Evolutionary conservation across 176 grass and related monocot species (phyloP).

Genomic region (Urochloa ruziziensis): DNA sequence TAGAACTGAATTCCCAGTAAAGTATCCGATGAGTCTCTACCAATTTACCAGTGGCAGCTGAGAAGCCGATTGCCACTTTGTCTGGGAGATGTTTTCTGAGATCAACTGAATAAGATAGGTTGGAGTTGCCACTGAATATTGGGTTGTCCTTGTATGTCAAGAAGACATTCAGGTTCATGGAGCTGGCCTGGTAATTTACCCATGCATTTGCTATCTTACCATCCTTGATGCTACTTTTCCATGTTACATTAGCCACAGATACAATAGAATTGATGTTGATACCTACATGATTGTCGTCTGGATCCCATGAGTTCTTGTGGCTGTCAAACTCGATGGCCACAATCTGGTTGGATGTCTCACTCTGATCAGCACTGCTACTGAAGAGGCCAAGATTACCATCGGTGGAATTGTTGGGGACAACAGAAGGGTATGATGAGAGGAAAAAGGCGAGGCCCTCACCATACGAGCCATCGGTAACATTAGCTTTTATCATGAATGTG

Average conservation of each 20-base stretch:
- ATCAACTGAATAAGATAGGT: constrained; percentile 41
- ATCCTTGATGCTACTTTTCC: constrained; percentile 48
- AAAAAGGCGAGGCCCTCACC: constrained; percentile 69
- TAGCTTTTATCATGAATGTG: constrained; percentile 48
- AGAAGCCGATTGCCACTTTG: constrained; percentile 54
- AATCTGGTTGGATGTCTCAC: neutral
- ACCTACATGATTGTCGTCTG: constrained; percentile 51
- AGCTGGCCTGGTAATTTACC: constrained; percentile 58
- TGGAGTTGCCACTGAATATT: constrained; percentile 29
- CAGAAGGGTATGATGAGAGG: constrained; percentile 53
- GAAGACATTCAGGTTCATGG: constrained; percentile 56
- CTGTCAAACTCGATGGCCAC: constrained; percentile 70
- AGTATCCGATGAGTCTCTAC: constrained; percentile 57
- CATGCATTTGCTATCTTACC: constrained; percentile 47
- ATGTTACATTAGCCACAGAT: constrained; percentile 26
- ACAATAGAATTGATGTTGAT: constrained; percentile 50
- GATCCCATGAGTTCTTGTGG: constrained; percentile 42
- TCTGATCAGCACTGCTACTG: neutral
- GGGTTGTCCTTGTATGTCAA: constrained; percentile 48
- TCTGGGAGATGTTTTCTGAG: constrained; percentile 40
- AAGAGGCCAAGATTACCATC: constrained; percentile 54
- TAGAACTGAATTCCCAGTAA: constrained; percentile 72
- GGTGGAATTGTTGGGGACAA: constrained; percentile 26
- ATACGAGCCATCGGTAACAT: neutral
- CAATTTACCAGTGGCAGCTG: constrained; percentile 44